phyloP scores from a whole-genome alignment of 768 basidiomycete species.

The Baorangia bicolor region DNA sequence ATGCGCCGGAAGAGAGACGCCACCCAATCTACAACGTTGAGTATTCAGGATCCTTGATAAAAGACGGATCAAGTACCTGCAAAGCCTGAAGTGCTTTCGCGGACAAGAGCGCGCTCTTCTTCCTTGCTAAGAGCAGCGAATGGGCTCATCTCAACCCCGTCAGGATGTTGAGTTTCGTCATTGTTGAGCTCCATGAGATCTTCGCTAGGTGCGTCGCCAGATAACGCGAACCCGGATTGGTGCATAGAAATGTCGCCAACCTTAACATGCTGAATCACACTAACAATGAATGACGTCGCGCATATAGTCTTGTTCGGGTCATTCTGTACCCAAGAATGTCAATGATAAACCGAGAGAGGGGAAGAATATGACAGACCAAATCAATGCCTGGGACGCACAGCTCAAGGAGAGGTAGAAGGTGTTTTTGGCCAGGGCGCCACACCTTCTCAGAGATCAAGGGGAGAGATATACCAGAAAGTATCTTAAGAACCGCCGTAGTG shows the following conservation, averaged over 20 bases:
- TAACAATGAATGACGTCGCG: slow-evolving; percentile 74
- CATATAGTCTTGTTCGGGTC: slow-evolving; percentile 80
- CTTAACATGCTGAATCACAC: slow-evolving; percentile 72
- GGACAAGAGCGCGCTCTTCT: slow-evolving; percentile 70
- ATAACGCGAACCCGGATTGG: slow-evolving; percentile 54
- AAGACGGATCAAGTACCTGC: slow-evolving; percentile 49
- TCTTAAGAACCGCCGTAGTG: slow-evolving; percentile 87
- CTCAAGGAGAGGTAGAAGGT: slow-evolving; percentile 84
- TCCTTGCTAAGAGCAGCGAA: slow-evolving; percentile 45
- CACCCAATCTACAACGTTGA: slow-evolving; percentile 64
- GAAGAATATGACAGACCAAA: slow-evolving; percentile 46
- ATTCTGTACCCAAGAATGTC: slow-evolving; percentile 46
- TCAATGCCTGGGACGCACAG: slow-evolving; percentile 92
- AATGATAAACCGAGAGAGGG: background rate
- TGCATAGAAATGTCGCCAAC: slow-evolving; percentile 72
- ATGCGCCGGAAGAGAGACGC: slow-evolving; percentile 74
- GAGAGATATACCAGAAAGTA: slow-evolving; percentile 72
- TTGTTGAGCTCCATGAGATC: slow-evolving; percentile 54
- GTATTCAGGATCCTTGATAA: background rate
- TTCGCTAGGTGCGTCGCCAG: slow-evolving; percentile 52
- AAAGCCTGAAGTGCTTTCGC: slow-evolving; percentile 77
- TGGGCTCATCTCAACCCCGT: slow-evolving; percentile 42
- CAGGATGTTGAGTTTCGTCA: slow-evolving; percentile 47
- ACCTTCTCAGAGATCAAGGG: slow-evolving; percentile 74
- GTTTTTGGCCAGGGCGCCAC: slow-evolving; percentile 87